Conservation (phyloP, 768 basidiomycete genomes). For the Clitopilus passeckerianus region DNA sequence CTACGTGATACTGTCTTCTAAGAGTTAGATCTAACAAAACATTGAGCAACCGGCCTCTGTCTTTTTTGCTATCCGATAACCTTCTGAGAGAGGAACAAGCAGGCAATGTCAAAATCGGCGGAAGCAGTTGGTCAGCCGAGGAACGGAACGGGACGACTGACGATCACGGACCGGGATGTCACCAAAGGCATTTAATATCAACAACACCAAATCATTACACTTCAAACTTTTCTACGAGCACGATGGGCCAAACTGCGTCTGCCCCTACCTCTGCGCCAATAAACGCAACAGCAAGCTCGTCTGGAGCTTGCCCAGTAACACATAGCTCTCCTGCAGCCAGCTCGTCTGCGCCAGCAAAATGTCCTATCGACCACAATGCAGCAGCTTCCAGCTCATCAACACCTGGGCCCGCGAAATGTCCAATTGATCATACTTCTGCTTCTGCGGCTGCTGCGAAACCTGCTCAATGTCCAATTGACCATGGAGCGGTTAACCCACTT, state of each 20-base stretch:
- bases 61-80: too few relatives aligned
- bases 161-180: background rate
- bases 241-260: conserved; percentile 47
- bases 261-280: conserved; percentile 10
- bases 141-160: background rate
- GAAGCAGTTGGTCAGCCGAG: background rate
- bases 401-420: conserved; percentile 27
- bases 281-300: conserved; percentile 12
- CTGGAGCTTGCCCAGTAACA: conserved; percentile 34
- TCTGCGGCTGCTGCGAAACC: conserved; percentile 19
- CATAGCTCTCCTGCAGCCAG: conserved; percentile 22
- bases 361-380: conserved; percentile 31
- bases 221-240: conserved; percentile 1
- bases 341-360: conserved; percentile 22
- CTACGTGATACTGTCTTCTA: background rate
- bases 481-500: conserved; percentile 54
- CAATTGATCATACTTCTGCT: conserved; percentile 30
- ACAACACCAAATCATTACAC: conserved; percentile 7
- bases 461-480: conserved; percentile 62
- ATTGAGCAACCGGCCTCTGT: too few relatives aligned
- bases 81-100: too few relatives aligned
- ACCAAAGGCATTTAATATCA: conserved; percentile 3
- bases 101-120: background rate
- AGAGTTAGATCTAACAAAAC: background rate
- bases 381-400: conserved; percentile 1